phyloP scores from a whole-genome alignment of 139 green algal species.

The Pleodorina starrii region DNA sequence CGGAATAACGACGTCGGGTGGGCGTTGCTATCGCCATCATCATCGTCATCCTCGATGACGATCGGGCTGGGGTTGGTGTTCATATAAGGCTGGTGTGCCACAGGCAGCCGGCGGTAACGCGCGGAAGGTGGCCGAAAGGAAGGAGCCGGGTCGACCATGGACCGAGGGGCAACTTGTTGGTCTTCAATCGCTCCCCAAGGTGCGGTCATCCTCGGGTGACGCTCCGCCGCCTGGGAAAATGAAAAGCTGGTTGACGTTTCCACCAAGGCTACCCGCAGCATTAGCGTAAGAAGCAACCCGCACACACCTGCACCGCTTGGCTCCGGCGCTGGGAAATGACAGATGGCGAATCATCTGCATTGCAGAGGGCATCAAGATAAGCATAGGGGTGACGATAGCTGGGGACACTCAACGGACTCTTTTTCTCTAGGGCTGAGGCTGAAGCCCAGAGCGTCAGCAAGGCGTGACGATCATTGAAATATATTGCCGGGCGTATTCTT shows the following conservation, averaged over 20 bases:
- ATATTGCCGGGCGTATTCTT: too few relatives aligned
- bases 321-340: neutral
- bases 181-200: neutral
- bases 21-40: too few relatives aligned
- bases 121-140: conserved; percentile 9
- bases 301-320: neutral
- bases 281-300: too few relatives aligned
- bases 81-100: neutral
- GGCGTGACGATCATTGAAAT: too few relatives aligned
- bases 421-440: too few relatives aligned
- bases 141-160: neutral
- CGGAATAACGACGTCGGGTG: too few relatives aligned
- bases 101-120: neutral
- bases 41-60: conserved; percentile 22
- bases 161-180: neutral
- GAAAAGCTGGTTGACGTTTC: neutral
- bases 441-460: too few relatives aligned
- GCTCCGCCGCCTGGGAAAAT: neutral
- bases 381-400: neutral
- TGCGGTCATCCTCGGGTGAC: neutral
- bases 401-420: too few relatives aligned
- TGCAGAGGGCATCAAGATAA: neutral
- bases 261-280: too few relatives aligned
- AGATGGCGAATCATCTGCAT: neutral
- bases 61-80: neutral